Evolutionary conservation across 352 stramenopile species (phyloP), one percentile per base, ranked within the genome.

Genomic region (Thalassiosira mediterranea): DNA sequence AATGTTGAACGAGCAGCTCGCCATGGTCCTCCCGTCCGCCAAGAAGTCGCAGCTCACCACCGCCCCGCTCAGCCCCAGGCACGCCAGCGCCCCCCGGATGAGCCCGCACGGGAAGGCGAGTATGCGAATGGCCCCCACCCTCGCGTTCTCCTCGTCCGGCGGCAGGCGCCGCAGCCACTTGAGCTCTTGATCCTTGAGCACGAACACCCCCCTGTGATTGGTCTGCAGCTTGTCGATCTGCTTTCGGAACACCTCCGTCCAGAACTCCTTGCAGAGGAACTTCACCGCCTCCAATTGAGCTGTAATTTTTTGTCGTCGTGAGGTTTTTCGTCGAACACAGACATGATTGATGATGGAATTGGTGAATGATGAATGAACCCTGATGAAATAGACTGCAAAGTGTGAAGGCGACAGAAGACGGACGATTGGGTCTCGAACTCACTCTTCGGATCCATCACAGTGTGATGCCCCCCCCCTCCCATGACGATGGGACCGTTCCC

Each of bases 241-340:
- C 79, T 98, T 98, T 62, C 97, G 95, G 80, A 98, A 98, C 49
- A 98, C 95, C 56, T 97, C 86, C 71, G 95, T 97, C 96, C 96
- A 98, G 64, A 98, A 96, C 82, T 98, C 96, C 81, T 98, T 98
- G 88, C 96, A 98, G 31, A 98, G 81, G 80, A 98, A 98, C 88
- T 98, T 98, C 76, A 98, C 97, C 58, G 97, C 94, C 62, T 98
- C 96, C 52, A 98, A 88, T 75, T 92, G 86, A 11, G 79, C 32
- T 62, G 47, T 47, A 8, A 49, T 42, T 28, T 62, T 28, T 3
- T n/a, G n/a, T n/a, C n/a, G n/a, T n/a, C n/a, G n/a, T n/a, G n/a
- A n/a, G n/a, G n/a, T n/a, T n/a, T n/a, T n/a, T n/a, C n/a, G n/a
- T n/a, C n/a, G n/a, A n/a, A n/a, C n/a, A n/a, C n/a, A n/a, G n/a